phyloP scores from a whole-genome alignment of 2,329 filamentous ascomycete genomes.

The Phoma sp. region DNA sequence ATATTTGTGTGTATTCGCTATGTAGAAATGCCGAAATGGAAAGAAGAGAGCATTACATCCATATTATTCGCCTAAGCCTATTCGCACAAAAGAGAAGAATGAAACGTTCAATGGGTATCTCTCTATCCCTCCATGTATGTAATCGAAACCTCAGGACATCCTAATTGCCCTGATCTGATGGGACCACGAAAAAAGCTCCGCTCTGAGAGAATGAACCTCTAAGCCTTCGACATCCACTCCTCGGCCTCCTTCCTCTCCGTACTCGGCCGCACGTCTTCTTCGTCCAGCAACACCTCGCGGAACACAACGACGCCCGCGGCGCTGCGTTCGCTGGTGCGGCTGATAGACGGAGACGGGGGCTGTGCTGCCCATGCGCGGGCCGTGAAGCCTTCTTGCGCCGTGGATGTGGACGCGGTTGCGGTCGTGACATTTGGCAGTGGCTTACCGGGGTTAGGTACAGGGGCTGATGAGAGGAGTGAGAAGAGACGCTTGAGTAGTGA shows the following conservation, averaged over 20 bases:
- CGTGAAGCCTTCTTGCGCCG: slow-evolving; percentile 21
- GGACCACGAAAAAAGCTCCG: no score
- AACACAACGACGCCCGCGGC: slow-evolving; percentile 31
- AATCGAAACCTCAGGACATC: no score
- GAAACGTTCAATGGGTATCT: no score
- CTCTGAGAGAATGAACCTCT: neutral
- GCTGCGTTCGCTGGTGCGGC: slow-evolving; percentile 6
- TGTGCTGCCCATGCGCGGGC: slow-evolving; percentile 35
- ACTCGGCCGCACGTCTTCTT: slow-evolving; percentile 6
- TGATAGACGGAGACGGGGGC: neutral
- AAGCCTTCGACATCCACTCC: slow-evolving; percentile 5
- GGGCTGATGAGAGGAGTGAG: no score
- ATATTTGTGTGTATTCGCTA: no score
- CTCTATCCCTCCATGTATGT: no score
- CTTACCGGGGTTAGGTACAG: no score
- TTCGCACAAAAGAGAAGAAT: no score
- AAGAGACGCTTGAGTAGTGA: slow-evolving; percentile 33
- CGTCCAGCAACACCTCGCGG: slow-evolving; percentile 31
- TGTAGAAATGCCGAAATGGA: no score
- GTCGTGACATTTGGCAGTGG: neutral
- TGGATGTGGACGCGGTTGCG: slow-evolving; percentile 1
- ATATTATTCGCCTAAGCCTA: no score
- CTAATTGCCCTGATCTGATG: no score
- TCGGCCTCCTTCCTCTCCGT: slow-evolving; percentile 14
- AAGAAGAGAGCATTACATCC: no score